phyloP scores from a whole-genome alignment of 2,329 filamentous ascomycete genomes.

The Alternaria angustiovoidea region DNA sequence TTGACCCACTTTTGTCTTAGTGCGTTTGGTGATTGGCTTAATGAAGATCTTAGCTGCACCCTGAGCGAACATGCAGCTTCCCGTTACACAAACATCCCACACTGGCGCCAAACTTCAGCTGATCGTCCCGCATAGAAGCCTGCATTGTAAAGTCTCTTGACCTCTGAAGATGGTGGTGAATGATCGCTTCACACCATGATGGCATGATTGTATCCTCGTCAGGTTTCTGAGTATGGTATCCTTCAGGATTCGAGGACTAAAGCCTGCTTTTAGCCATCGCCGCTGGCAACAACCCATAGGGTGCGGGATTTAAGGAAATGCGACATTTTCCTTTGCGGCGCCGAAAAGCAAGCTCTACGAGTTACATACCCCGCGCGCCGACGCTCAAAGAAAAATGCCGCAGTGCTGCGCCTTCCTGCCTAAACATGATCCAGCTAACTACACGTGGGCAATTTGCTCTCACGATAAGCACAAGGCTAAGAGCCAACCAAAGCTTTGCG shows the following conservation, averaged over 20 bases:
- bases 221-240: not conserved
- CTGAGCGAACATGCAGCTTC: not conserved
- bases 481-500: slow-evolving; percentile 30
- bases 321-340: not conserved
- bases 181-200: not conserved
- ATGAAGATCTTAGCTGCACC: not conserved
- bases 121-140: not conserved
- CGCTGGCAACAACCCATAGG: not conserved
- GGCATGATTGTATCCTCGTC: not conserved
- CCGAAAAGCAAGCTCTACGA: not conserved
- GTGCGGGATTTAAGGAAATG: not conserved
- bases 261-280: not conserved
- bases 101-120: not conserved
- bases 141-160: not conserved
- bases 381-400: slow-evolving; percentile 13
- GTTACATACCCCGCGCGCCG: not conserved
- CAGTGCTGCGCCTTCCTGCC: slow-evolving; percentile 17
- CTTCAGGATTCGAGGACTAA: not conserved
- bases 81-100: slow-evolving; percentile 1
- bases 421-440: slow-evolving; percentile 24
- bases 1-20: not conserved
- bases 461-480: slow-evolving; percentile 28
- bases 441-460: slow-evolving; percentile 20
- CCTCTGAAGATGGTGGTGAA: not conserved
- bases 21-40: not conserved